These are phyloP conservation scores for Rhynchosporium graminicola DNA, from an alignment of 2,329 filamentous ascomycete species.

Conservation along the genomic window DNA sequence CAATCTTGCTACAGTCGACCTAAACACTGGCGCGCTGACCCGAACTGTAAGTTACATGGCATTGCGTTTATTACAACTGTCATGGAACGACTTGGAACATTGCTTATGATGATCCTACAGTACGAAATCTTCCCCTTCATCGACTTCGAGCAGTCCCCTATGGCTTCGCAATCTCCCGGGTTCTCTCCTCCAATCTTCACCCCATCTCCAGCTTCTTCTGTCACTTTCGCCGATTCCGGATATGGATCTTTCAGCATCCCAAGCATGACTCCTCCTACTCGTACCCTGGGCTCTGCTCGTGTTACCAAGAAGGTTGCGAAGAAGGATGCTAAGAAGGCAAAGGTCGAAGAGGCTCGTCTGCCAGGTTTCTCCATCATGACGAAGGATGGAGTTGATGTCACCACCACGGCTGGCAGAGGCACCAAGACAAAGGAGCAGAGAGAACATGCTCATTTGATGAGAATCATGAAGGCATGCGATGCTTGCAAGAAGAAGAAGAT, in stretches of 20 bases:
- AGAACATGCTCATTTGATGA: slow-evolving; percentile 66
- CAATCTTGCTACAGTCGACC: slow-evolving; percentile 56
- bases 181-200: slow-evolving; percentile 47
- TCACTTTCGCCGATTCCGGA: slow-evolving; percentile 42
- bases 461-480: slow-evolving; percentile 68
- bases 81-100: slow-evolving; percentile 24
- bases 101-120: background rate
- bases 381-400: slow-evolving; percentile 62
- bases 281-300: slow-evolving; percentile 22
- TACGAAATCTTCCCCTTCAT: slow-evolving; percentile 43
- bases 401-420: slow-evolving; percentile 60
- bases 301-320: slow-evolving; percentile 35
- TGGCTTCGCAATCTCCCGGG: slow-evolving; percentile 54
- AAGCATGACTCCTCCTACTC: slow-evolving; percentile 29
- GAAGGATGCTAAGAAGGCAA: slow-evolving; percentile 36
- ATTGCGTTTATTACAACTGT: background rate
- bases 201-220: slow-evolving; percentile 47
- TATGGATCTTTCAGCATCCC: slow-evolving; percentile 32
- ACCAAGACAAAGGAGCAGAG: slow-evolving; percentile 69
- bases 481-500: slow-evolving; percentile 64
- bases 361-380: slow-evolving; percentile 70
- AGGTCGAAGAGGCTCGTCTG: slow-evolving; percentile 40
- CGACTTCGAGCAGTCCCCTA: slow-evolving; percentile 40
- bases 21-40: slow-evolving; percentile 57
- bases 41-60: slow-evolving; percentile 9